These are phyloP conservation scores for Aphanomyces euteiches DNA, from an alignment of 352 stramenopile genomes.

Conservation along the genomic window DNA sequence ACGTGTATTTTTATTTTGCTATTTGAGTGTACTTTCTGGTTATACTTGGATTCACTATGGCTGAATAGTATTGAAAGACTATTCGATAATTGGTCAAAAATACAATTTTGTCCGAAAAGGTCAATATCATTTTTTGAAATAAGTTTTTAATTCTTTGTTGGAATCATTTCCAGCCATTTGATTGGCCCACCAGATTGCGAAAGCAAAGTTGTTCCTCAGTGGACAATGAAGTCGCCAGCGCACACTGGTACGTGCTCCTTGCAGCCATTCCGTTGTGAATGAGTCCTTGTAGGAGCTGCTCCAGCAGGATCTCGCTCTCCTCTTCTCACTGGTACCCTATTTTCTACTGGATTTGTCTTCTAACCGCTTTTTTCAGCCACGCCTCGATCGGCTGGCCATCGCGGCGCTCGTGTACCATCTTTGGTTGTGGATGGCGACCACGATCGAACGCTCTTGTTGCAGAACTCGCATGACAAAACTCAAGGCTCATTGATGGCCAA, in stretches of 20 bases:
- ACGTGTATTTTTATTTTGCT: no score
- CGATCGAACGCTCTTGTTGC: neutral
- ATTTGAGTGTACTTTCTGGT: no score
- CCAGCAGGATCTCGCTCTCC: neutral
- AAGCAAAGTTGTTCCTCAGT: neutral
- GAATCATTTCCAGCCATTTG: no score
- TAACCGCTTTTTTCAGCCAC: neutral
- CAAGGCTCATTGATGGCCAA: neutral
- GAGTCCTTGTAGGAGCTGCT: conserved; percentile 2
- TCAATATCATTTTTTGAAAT: no score
- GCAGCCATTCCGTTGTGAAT: neutral
- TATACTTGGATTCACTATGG: no score
- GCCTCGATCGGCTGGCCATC: neutral
- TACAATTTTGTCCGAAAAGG: no score
- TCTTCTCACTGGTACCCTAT: neutral
- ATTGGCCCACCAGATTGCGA: no score
- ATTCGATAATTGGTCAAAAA: no score
- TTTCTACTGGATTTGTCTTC: neutral
- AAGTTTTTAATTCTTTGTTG: no score
- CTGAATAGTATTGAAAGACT: no score
- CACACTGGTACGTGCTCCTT: neutral
- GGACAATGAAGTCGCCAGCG: neutral
- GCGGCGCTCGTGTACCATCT: conserved; percentile 1
- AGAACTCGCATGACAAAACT: no score
- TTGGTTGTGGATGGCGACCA: neutral